phyloP scores from a whole-genome alignment of 2,329 filamentous ascomycete genomes.

The Calonectria honghensis region DNA sequence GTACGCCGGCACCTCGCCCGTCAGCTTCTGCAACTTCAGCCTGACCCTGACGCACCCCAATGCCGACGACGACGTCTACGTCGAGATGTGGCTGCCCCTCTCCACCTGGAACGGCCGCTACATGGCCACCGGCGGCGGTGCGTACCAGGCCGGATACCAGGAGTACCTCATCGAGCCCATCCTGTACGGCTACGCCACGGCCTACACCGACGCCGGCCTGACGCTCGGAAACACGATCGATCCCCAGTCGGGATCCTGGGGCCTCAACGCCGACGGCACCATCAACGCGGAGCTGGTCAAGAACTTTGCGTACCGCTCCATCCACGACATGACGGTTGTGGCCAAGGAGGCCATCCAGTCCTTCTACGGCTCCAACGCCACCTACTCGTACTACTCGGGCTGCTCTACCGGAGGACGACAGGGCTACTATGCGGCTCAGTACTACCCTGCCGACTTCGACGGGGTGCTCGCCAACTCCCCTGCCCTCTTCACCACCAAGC shows the following conservation, averaged over 20 bases:
- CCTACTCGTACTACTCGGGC: slow-evolving; percentile 19
- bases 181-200: slow-evolving; percentile 3
- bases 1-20: slow-evolving; percentile 6
- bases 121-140: slow-evolving; percentile 26
- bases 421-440: slow-evolving; percentile 18
- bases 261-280: slow-evolving; percentile 8
- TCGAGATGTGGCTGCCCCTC: slow-evolving; percentile 23
- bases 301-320: slow-evolving; percentile 23
- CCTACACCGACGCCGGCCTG: slow-evolving; percentile 17
- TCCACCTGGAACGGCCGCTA: slow-evolving; percentile 20
- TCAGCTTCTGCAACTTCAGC: slow-evolving; percentile 21
- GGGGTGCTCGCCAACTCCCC: slow-evolving; percentile 27
- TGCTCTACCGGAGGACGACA: slow-evolving; percentile 28
- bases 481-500: slow-evolving; percentile 6
- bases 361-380: slow-evolving; percentile 20
- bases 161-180: slow-evolving; percentile 12
- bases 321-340: slow-evolving; percentile 16
- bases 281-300: slow-evolving; percentile 19
- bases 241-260: slow-evolving; percentile 9
- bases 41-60: slow-evolving; percentile 19
- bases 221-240: slow-evolving; percentile 14
- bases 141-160: slow-evolving; percentile 7
- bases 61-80: slow-evolving; percentile 8
- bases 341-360: slow-evolving; percentile 2
- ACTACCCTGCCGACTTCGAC: slow-evolving; percentile 24